Evolutionary conservation across 1,139 yeast species (phyloP), one percentile per base, ranked within the genome.

Genomic region (Eremothecium gossypii): DNA sequence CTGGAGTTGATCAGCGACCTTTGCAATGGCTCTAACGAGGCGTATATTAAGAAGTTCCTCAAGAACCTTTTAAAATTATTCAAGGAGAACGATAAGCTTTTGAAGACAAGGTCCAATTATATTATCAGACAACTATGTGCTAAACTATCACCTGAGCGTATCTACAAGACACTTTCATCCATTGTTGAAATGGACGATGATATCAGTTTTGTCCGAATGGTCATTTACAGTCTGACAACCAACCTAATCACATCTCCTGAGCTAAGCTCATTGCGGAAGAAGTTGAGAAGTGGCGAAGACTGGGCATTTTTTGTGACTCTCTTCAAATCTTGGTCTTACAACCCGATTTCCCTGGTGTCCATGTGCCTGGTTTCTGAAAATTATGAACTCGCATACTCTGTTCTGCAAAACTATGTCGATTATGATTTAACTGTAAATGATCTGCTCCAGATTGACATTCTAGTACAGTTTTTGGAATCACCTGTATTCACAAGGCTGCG

Each of bases 321-420:
- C 43, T 93, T 91, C 64, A 79, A 76, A 55, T 80, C 95, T 44
- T 93, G 98, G 98, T 81, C 95, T 53, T 83, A 83, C 50, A 89
- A 87, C 58, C 79, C 95, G 0, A 87, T 95, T 0, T 91, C 96
- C 23, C 86, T 91, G 0, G 68, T 93, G 35, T 80, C 95, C 0
- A 69, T 93, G 30, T 89, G 97, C 54, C 69, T 93, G 36, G 68
- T 91, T 27, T 84, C 97, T 0, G 91, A 91, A 42, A 86, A 87
- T 43, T 91, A 93, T 58, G 94, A 87, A 57, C 72, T 89, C 50
- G 95, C 96, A 0, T 91, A 79, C 58, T 69, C 79, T 32, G 82
- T 91, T 2, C 73, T 93, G 32, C 83, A 85, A 53, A 76, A 76
- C 28, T 69, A 84, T 49, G 83, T 83, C 1, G 87, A 83, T 44